These are phyloP conservation scores for Speleostelium caveatum DNA, from an alignment of 78 protist species.

Conservation along the genomic window DNA sequence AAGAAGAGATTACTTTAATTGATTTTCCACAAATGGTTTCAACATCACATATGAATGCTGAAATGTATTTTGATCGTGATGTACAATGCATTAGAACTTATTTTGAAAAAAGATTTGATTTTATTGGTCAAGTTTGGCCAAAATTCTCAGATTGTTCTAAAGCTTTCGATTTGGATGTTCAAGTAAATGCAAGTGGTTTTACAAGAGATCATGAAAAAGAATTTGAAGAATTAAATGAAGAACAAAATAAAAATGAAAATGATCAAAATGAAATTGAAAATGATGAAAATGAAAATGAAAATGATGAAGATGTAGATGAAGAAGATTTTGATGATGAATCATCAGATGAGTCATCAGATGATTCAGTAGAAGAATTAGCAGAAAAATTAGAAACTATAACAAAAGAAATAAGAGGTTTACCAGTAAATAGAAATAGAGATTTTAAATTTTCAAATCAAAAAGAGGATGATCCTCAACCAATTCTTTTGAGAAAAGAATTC, in stretches of 20 bases:
- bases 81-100: conserved; percentile 89
- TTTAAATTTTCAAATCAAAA: conserved; percentile 30
- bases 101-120: conserved; percentile 84
- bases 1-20: conserved; percentile 90
- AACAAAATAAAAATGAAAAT: conserved; percentile 15
- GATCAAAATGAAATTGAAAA: conserved; percentile 14
- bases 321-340: conserved; percentile 3
- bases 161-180: conserved; percentile 6
- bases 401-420: conserved; percentile 28
- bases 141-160: conserved; percentile 48
- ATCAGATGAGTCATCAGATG: not conserved
- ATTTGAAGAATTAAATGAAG: conserved; percentile 31
- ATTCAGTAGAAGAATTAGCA: conserved; percentile 6
- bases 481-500: conserved; percentile 53
- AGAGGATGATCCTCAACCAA: conserved; percentile 38
- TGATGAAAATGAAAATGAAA: not conserved
- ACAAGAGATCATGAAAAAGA: conserved; percentile 56
- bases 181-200: conserved; percentile 43
- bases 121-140: conserved; percentile 64
- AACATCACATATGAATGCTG: conserved; percentile 94
- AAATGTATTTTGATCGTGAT: conserved; percentile 94
- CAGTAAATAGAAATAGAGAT: conserved; percentile 49
- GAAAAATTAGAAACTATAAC: conserved; percentile 1
- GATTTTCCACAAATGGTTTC: conserved; percentile 99
- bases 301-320: conserved; percentile 15